Conservation (phyloP, 2,329 filamentous ascomycete species). For the Pseudogymnoascus sp. region DNA sequence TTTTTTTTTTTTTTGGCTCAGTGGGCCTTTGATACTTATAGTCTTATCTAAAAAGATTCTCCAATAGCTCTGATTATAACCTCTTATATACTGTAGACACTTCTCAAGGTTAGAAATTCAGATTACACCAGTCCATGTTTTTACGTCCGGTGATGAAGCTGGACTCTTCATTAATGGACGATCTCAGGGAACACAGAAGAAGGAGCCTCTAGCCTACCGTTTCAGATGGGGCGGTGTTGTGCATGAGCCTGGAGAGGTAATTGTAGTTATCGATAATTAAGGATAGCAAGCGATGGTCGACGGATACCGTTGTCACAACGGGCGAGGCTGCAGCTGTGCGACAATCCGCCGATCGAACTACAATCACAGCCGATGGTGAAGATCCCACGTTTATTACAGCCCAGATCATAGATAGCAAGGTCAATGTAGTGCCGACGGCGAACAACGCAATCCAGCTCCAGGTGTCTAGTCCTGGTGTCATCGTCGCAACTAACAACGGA, state of each 20-base stretch:
- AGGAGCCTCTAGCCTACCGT: neutral
- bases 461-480: neutral
- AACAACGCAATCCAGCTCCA: neutral
- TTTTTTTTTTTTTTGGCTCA: no score
- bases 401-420: neutral
- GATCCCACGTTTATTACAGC: neutral
- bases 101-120: neutral
- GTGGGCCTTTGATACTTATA: no score
- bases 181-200: neutral
- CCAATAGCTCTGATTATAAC: no score
- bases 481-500: neutral
- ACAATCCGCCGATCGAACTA: neutral
- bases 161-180: neutral
- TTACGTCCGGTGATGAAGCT: neutral
- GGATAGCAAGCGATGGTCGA: neutral
- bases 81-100: no score
- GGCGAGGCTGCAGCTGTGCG: neutral
- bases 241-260: neutral
- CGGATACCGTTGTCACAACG: neutral
- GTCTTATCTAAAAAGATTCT: no score
- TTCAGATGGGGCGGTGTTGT: neutral
- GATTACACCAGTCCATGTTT: neutral
- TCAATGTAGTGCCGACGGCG: neutral
- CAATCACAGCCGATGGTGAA: neutral
- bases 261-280: neutral